Percentiles rank a stretch among this genome's conserved stretches.
These are phyloP conservation scores for Candida loeiensis DNA, from an alignment of 805 yeast genomes.

Conservation along the genomic window DNA sequence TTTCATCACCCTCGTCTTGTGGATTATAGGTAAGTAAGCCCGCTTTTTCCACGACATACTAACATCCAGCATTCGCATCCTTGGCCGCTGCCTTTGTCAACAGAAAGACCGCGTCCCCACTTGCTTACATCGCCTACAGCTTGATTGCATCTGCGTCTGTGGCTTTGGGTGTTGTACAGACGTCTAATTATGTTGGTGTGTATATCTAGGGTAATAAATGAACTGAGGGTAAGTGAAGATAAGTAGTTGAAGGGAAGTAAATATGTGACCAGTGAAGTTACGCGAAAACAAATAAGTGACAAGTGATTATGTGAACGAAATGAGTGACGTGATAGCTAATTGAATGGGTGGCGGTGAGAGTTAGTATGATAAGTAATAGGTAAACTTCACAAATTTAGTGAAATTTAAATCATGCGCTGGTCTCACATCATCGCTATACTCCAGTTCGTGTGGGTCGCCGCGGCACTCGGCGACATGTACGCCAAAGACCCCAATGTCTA, in stretches of 20 bases:
- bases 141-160: conserved; percentile 35
- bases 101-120: conserved; percentile 22
- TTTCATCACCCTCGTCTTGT: conserved; percentile 20
- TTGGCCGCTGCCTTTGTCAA: conserved; percentile 29
- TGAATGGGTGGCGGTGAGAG: not conserved
- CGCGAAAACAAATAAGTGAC: too few species aligned
- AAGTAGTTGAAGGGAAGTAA: too few species aligned
- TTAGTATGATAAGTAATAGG: not conserved
- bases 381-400: not conserved
- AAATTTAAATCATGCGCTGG: conserved; percentile 6
- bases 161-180: conserved; percentile 35
- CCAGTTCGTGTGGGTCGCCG: conserved; percentile 8
- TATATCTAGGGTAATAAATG: conserved; percentile 26
- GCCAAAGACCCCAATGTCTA: conserved; percentile 42
- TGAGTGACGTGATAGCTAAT: not conserved
- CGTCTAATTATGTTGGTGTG: conserved; percentile 42
- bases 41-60: conserved; percentile 12
- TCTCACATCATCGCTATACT: conserved; percentile 4
- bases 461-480: conserved; percentile 33
- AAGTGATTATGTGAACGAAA: too few species aligned
- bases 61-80: conserved; percentile 27
- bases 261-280: too few species aligned
- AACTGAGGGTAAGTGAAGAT: too few species aligned
- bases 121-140: conserved; percentile 26
- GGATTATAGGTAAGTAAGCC: conserved; percentile 21